Conservation (phyloP, 2,329 filamentous ascomycete species). For the Epichloe aotearoae region DNA sequence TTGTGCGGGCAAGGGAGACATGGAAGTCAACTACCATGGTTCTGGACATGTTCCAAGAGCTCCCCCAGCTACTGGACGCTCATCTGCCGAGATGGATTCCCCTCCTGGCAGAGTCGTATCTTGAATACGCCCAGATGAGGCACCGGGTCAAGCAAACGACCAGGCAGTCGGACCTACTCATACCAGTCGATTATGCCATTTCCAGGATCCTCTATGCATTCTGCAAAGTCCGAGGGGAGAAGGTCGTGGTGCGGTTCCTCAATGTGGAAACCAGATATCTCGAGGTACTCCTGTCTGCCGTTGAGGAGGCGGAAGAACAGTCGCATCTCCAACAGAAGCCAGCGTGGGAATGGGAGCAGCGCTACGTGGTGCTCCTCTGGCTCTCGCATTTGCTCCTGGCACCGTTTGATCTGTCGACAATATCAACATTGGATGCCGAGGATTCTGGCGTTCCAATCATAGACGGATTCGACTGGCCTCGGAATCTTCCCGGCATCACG, state of each 20-base stretch:
- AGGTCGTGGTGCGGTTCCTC: slow-evolving; percentile 81
- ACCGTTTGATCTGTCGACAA: slow-evolving; percentile 80
- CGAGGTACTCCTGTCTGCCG: slow-evolving; percentile 61
- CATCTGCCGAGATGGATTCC: slow-evolving; percentile 66
- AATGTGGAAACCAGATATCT: slow-evolving; percentile 81
- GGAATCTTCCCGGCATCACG: slow-evolving; percentile 54
- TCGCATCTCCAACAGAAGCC: slow-evolving; percentile 7
- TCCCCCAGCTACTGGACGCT: slow-evolving; percentile 88
- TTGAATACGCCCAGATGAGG: slow-evolving; percentile 46
- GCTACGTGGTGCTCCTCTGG: slow-evolving; percentile 82
- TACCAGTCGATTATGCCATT: slow-evolving; percentile 55
- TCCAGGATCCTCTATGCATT: slow-evolving; percentile 75
- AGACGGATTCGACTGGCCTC: slow-evolving; percentile 40
- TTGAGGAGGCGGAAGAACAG: slow-evolving; percentile 45
- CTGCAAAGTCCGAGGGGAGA: slow-evolving; percentile 88
- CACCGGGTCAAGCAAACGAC: slow-evolving; percentile 24
- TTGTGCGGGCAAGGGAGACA: slow-evolving; percentile 37
- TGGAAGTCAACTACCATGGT: slow-evolving; percentile 34
- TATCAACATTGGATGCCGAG: slow-evolving; percentile 50
- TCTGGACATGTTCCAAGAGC: slow-evolving; percentile 86
- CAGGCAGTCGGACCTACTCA: slow-evolving; percentile 26
- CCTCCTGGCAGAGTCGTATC: slow-evolving; percentile 59
- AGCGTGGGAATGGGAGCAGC: slow-evolving; percentile 67
- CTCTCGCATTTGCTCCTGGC: slow-evolving; percentile 69
- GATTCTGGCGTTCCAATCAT: slow-evolving; percentile 30